Evolutionary conservation across 2,329 filamentous ascomycete genomes (phyloP).

Genomic region (Pseudocercospora macadamiae): DNA sequence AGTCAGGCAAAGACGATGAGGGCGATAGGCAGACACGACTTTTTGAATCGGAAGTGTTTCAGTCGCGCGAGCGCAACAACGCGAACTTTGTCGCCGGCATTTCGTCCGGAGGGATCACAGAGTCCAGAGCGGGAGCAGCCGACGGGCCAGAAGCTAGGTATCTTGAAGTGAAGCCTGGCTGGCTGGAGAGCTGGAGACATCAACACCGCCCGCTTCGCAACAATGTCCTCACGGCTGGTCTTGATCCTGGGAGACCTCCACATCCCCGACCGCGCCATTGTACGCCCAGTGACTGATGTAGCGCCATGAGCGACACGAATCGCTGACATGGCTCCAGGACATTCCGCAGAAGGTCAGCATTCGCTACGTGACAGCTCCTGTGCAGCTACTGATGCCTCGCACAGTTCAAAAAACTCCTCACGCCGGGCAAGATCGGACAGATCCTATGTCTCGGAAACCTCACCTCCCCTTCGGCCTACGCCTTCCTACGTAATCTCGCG

Average conservation of each 20-base stretch:
- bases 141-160: too few relatives aligned
- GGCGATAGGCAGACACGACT: not conserved
- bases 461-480: conserved; percentile 60
- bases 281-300: conserved; percentile 11
- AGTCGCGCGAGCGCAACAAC: too few relatives aligned
- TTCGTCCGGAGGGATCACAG: too few relatives aligned
- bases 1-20: not conserved
- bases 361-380: not conserved
- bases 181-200: too few relatives aligned
- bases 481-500: conserved; percentile 59
- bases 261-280: conserved; percentile 88
- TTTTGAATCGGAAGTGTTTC: not conserved
- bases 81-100: too few relatives aligned
- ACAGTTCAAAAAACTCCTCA: conserved; percentile 59
- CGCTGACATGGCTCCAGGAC: conserved; percentile 54
- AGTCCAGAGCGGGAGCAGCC: too few relatives aligned
- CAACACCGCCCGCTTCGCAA: too few relatives aligned
- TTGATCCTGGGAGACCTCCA: conserved; percentile 91
- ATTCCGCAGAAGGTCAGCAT: conserved; percentile 79
- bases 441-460: conserved; percentile 63
- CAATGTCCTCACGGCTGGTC: conserved; percentile 82
- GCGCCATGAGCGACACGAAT: conserved; percentile 11
- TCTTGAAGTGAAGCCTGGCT: too few relatives aligned
- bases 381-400: conserved; percentile 9
- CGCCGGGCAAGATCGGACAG: conserved; percentile 61